Base-by-base conservation (phyloP, 192 early-diverging fungal species). In the Coemansia sp. region DNA sequence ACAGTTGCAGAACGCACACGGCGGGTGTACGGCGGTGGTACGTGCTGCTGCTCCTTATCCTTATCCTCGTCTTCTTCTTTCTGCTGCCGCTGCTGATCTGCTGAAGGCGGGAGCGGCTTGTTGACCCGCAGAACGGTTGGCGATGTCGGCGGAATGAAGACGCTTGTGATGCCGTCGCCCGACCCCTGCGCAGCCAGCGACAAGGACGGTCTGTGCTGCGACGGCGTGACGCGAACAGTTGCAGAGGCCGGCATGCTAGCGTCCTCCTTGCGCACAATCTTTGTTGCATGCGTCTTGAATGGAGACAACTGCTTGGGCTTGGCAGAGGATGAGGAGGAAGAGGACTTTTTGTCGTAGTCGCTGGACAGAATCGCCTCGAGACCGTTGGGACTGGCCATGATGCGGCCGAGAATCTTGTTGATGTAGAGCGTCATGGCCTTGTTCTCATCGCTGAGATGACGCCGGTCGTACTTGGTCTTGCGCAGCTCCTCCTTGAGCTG, bases 321-420 rank as follows among this genome's bases (percentile, higher is more conserved):
- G n/a, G 65, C 22, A 8, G 19, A 7, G 12, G 51, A 21, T 6
- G 21, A 42, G 10, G 19, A 7, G 12, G 51, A 21, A 3, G 21
- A 42, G 10, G 65, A 55, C 16, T 59, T 59, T 16, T 37, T 59
- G 22, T 82, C 78, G 67, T 74, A 84, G 69, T 84, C 83, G 69
- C 69, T 71, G 46, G 83, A 76, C 4, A 84, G 74, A 1, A 84
- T 75, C 8, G 73, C 73, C 37, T 84, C 77, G 37, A 80, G 71
- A 11, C 73, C 78, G 59, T 68, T 77, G 47, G 71, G 85, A 67
- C 84, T 86, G 43, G 87, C 74, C 68, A 93, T 82, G 74, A 93
- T 93, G 72, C 88, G 87, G 54, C 83, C 78, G 39, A 93, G 76
- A 51, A 93, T 92, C 72, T 91, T 93, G 72, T 90, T 84, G 77